Evolutionary conservation across 2,329 filamentous ascomycete genomes (phyloP).

Genomic region (Diaporthe batatas): DNA sequence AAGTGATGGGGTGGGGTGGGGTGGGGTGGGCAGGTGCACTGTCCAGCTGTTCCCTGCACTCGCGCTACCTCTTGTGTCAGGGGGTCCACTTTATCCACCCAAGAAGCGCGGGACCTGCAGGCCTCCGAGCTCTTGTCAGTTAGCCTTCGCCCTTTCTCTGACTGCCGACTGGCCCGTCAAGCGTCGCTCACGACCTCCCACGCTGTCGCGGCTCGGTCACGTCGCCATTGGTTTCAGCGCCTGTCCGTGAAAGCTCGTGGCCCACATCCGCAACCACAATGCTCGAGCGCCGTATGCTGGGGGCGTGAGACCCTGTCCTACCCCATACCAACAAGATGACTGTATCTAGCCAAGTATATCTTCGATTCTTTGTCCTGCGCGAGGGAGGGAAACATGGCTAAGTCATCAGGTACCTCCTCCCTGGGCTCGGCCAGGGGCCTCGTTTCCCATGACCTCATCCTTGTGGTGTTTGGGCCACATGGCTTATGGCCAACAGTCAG

Average conservation of each 20-base stretch:
- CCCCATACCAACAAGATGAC: constrained; percentile 29
- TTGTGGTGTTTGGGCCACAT: constrained; percentile 34
- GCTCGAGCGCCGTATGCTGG: constrained; percentile 16
- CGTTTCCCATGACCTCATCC: constrained; percentile 39
- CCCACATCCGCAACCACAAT: background rate
- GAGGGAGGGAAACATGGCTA: constrained; percentile 24
- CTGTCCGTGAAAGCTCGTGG: constrained; percentile 18
- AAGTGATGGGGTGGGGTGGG: no score
- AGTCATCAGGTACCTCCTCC: constrained; percentile 4
- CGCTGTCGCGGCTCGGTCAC: constrained; percentile 15
- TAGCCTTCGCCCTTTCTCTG: background rate
- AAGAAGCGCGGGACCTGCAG: constrained; percentile 20
- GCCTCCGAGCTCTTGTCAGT: constrained; percentile 26
- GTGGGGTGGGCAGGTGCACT: constrained; percentile 37
- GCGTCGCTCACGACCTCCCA: constrained; percentile 27
- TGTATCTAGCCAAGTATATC: background rate
- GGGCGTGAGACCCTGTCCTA: constrained; percentile 31
- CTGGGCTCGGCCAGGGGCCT: background rate
- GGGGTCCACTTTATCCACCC: constrained; percentile 1
- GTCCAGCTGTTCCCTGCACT: constrained; percentile 39
- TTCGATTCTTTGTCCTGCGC: no score
- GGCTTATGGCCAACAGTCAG: constrained; percentile 28
- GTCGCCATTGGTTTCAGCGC: constrained; percentile 38
- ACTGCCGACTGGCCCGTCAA: constrained; percentile 23
- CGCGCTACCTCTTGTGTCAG: constrained; percentile 31